These are phyloP conservation scores for Lepidium didymum DNA, from an alignment of 345 rosid genomes.

Conservation along the genomic window DNA sequence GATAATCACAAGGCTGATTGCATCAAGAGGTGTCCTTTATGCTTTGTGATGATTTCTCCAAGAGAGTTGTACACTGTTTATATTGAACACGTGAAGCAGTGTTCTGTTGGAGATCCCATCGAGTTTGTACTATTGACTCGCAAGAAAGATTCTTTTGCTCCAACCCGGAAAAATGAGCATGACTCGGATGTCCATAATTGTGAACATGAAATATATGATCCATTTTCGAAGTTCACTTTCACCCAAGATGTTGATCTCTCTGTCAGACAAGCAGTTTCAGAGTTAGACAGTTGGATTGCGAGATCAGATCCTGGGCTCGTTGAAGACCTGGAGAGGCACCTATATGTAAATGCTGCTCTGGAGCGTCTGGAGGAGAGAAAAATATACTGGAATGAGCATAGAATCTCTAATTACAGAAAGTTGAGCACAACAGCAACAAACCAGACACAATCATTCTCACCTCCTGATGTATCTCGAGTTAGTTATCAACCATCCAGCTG, in stretches of 20 bases:
- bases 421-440: slow-evolving; percentile 16
- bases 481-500: slow-evolving; percentile 16
- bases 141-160: slow-evolving; percentile 58
- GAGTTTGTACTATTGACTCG: slow-evolving; percentile 83
- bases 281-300: slow-evolving; percentile 80
- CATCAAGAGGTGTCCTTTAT: slow-evolving; percentile 80
- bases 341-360: slow-evolving; percentile 86
- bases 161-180: slow-evolving; percentile 35
- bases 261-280: slow-evolving; percentile 76
- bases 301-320: slow-evolving; percentile 85
- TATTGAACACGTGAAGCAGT: slow-evolving; percentile 68
- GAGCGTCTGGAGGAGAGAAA: slow-evolving; percentile 72
- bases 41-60: slow-evolving; percentile 81
- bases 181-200: slow-evolving; percentile 14
- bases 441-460: slow-evolving; percentile 17
- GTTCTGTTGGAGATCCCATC: slow-evolving; percentile 50
- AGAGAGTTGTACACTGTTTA: slow-evolving; percentile 70
- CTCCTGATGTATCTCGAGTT: slow-evolving; percentile 28
- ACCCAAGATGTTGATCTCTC: slow-evolving; percentile 81
- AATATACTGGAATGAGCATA: slow-evolving; percentile 68
- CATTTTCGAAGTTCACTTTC: slow-evolving; percentile 69
- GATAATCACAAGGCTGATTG: slow-evolving; percentile 59
- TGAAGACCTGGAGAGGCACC: slow-evolving; percentile 84
- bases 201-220: slow-evolving; percentile 36
- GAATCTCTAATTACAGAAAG: slow-evolving; percentile 20